Evolutionary conservation across 2,329 filamentous ascomycete genomes (phyloP).

Genomic region (Echinosphaeria canescens): DNA sequence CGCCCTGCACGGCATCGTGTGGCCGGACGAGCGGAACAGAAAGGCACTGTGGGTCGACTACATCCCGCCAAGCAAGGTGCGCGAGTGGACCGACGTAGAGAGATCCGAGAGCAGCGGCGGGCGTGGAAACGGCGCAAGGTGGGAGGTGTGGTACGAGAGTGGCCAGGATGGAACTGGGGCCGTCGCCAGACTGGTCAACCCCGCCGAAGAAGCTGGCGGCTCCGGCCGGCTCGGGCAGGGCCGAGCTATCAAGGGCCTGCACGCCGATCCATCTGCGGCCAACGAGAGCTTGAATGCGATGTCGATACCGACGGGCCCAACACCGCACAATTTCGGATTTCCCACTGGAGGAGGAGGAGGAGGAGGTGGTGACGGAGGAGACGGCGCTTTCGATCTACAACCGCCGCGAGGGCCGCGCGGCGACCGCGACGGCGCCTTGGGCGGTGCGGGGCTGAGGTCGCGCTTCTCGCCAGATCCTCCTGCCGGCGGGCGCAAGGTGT

Average conservation of each 20-base stretch:
- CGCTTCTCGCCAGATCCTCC: too few relatives aligned
- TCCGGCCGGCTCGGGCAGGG: too few relatives aligned
- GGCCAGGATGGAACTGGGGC: conserved; percentile 30
- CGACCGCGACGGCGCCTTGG: conserved; percentile 5
- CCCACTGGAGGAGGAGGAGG: too few relatives aligned
- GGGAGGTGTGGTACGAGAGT: conserved; percentile 52
- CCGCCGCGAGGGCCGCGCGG: conserved; percentile 4
- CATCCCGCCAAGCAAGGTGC: conserved; percentile 52
- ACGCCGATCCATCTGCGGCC: too few relatives aligned
- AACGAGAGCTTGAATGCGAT: too few relatives aligned
- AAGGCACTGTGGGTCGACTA: conserved; percentile 82
- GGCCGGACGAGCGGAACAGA: conserved; percentile 71
- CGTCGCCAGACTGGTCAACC: too few relatives aligned
- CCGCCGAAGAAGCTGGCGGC: too few relatives aligned
- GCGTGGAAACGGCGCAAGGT: conserved; percentile 21
- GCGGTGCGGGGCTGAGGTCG: too few relatives aligned
- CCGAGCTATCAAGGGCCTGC: too few relatives aligned
- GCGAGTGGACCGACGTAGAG: conserved; percentile 55
- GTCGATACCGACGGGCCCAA: conserved; percentile 10
- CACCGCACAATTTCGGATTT: too few relatives aligned
- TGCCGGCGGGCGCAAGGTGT: conserved; percentile 4
- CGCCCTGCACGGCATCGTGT: conserved; percentile 55
- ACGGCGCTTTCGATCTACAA: too few relatives aligned
- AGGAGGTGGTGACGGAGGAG: too few relatives aligned
- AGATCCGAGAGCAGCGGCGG: conserved; percentile 18